Percentiles rank a stretch among this genome's conserved stretches.
phyloP scores from a whole-genome alignment of 768 basidiomycete genomes.

The Russula lepida region DNA sequence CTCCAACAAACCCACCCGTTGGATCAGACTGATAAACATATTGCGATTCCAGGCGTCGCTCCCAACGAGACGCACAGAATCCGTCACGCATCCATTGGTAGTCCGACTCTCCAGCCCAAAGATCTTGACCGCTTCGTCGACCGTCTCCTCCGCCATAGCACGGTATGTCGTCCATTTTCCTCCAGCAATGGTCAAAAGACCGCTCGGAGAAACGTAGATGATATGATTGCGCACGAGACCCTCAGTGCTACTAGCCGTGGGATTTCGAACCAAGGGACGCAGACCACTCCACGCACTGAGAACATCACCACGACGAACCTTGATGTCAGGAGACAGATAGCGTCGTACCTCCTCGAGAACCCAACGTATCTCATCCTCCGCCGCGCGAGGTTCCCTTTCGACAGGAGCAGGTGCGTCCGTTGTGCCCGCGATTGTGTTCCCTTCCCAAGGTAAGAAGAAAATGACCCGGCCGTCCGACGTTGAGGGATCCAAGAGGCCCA shows the following conservation, averaged over 20 bases:
- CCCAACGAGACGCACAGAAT: slow-evolving; percentile 74
- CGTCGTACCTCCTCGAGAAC: slow-evolving; percentile 86
- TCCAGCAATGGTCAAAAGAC: slow-evolving; percentile 88
- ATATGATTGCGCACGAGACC: slow-evolving; percentile 90
- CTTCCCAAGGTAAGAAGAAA: slow-evolving; percentile 99
- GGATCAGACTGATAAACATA: slow-evolving; percentile 95
- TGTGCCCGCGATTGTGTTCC: slow-evolving; percentile 94
- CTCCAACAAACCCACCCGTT: slow-evolving; percentile 49
- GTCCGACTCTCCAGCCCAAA: slow-evolving; percentile 55
- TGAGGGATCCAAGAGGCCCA: slow-evolving; percentile 92
- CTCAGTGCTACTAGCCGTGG: slow-evolving; percentile 65
- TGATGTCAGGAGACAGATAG: slow-evolving; percentile 88
- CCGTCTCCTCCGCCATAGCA: slow-evolving; percentile 92
- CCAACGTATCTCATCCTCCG: slow-evolving; percentile 95
- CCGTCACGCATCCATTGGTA: slow-evolving; percentile 65
- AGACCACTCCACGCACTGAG: slow-evolving; percentile 93
- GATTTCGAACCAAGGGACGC: slow-evolving; percentile 82
- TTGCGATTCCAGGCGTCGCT: slow-evolving; percentile 91
- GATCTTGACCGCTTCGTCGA: slow-evolving; percentile 75
- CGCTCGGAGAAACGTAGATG: slow-evolving; percentile 72
- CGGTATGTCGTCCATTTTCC: slow-evolving; percentile 99
- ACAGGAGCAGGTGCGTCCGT: slow-evolving; percentile 80
- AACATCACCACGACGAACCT: slow-evolving; percentile 90
- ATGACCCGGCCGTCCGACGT: slow-evolving; percentile 97
- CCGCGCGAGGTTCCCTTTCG: slow-evolving; percentile 64